Evolutionary conservation across 495 filamentous ascomycete genomes (phyloP), one percentile per base, ranked within the genome.

Genomic region (Halenospora varia): DNA sequence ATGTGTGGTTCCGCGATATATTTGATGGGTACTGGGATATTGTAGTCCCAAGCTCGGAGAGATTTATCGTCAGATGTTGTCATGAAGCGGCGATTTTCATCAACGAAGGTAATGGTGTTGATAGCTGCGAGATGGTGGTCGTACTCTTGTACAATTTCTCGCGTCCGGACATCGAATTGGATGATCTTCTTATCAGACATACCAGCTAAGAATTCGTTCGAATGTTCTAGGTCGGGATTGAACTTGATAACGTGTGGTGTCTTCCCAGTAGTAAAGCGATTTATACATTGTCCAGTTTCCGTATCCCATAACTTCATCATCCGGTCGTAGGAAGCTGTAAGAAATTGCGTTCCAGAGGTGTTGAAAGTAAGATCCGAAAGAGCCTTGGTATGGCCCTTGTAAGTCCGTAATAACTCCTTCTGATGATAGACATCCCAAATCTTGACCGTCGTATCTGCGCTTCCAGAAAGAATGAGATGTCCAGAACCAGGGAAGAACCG

Each of bases 101-200:
- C 94, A 62, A 95, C 90, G 70, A 97, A 98, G 39, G 91, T 96
- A 65, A 97, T 88, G 9, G 93, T 97, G 75, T 97, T 97, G 77
- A 99, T 84, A n/a, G 93, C 88, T 40, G 89, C 92, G 51, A 99
- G 75, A 66, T 99, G 94, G 74, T 97, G 92, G 70, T 97, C 92
- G 73, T 99, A 99, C 78, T 97, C 94, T 67, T 99, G 94, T 40
- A 96, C 88, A 41, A 92, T 76, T 63, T 95, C 87, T 53, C 68
- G 67, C 9, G 85, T 85, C 17, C 94, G 82, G 9, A 87, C 92
- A 69, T 99, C 94, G 73, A 96, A 99, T 67, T 99, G 94, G 25
- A 99, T 82, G 62, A 99, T 99, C 77, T 96, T 93, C 73, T 98
- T 97, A 74, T 99, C 94, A 18, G 88, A 91, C 87, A 97, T 89